These are phyloP conservation scores for Cokeromyces recurvatus DNA, from an alignment of 371 early-diverging fungal genomes.

Conservation along the genomic window DNA sequence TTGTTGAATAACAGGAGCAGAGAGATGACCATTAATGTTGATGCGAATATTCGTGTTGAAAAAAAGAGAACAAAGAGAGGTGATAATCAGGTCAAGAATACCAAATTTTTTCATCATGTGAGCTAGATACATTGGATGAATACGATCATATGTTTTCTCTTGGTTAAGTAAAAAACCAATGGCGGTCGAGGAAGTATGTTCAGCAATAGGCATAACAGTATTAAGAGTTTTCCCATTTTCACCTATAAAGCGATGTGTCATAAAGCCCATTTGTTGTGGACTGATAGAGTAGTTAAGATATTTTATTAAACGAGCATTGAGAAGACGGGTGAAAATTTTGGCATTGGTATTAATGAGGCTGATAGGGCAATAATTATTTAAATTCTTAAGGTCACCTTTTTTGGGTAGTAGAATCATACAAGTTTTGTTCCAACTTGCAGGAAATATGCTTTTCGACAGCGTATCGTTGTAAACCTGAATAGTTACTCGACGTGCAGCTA, in stretches of 20 bases:
- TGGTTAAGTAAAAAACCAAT: no score
- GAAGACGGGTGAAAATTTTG: neutral
- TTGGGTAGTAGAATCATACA: conserved; percentile 12
- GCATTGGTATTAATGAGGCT: no score
- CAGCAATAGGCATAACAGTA: no score
- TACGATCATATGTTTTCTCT: conserved; percentile 15
- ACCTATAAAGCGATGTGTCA: neutral
- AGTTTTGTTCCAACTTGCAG: conserved; percentile 10
- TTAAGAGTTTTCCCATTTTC: no score
- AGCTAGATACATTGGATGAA: conserved; percentile 18
- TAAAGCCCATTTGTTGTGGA: no score
- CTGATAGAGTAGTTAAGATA: neutral
- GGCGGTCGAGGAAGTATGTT: no score
- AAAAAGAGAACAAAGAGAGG: conserved; percentile 2
- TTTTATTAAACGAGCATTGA: conserved; percentile 7
- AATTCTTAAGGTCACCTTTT: conserved; percentile 9
- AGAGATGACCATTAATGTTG: conserved; percentile 13
- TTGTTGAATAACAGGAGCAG: conserved; percentile 1
- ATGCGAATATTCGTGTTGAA: conserved; percentile 6
- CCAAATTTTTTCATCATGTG: neutral
- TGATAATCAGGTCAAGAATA: conserved; percentile 1
- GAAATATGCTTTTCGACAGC: neutral
- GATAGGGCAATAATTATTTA: no score
- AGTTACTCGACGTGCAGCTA: no score
- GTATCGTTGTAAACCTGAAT: neutral